Conservation (phyloP, 108 stramenopile species). For the Cyclotella kingstonii region DNA sequence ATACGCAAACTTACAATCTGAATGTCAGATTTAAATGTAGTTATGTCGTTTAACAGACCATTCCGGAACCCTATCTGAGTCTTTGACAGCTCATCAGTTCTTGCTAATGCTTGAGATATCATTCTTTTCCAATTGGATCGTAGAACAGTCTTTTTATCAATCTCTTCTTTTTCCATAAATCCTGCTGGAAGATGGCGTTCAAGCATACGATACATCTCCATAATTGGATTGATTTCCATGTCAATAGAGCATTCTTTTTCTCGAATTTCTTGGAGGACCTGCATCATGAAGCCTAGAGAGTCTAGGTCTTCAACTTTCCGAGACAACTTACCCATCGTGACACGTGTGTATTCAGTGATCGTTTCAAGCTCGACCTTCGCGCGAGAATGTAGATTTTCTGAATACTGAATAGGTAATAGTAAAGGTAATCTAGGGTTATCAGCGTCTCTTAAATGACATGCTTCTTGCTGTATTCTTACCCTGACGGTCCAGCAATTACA, state of each 20-base stretch:
- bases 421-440: too few relatives aligned
- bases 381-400: conserved; percentile 43
- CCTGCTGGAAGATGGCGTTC: conserved; percentile 80
- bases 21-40: conserved; percentile 69
- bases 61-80: conserved; percentile 78
- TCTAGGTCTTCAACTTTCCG: conserved; percentile 76
- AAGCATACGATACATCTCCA: conserved; percentile 92
- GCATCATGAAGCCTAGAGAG: conserved; percentile 81
- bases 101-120: conserved; percentile 62
- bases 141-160: conserved; percentile 89
- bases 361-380: conserved; percentile 59
- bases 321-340: conserved; percentile 54
- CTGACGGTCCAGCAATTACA: conserved; percentile 75
- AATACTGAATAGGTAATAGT: too few relatives aligned
- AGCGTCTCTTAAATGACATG: not conserved
- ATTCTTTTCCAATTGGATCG: conserved; percentile 84
- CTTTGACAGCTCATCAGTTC: conserved; percentile 77
- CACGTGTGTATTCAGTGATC: conserved; percentile 81
- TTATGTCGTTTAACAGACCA: conserved; percentile 70
- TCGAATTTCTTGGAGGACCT: conserved; percentile 62
- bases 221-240: conserved; percentile 80
- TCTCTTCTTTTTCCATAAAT: conserved; percentile 92
- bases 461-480: conserved; percentile 5
- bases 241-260: conserved; percentile 60
- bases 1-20: conserved; percentile 33